phyloP scores from a whole-genome alignment of 768 basidiomycete species.

The Lactifluus piperatus region DNA sequence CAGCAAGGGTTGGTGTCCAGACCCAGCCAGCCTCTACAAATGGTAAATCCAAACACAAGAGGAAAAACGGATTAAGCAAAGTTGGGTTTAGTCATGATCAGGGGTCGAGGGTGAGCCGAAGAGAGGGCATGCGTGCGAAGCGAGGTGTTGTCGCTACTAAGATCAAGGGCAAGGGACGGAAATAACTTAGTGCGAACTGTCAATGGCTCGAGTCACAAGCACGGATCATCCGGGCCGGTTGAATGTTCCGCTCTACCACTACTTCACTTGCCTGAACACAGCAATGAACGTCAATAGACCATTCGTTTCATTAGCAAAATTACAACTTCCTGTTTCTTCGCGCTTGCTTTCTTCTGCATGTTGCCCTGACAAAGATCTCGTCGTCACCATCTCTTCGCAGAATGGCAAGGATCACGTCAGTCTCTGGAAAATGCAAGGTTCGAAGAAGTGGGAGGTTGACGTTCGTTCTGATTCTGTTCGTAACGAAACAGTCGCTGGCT shows the following conservation, averaged over 20 bases:
- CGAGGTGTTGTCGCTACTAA: constrained; percentile 50
- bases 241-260: no score
- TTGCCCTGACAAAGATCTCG: constrained; percentile 79
- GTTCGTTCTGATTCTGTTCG: constrained; percentile 35
- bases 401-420: constrained; percentile 62
- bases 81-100: constrained; percentile 54
- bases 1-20: constrained; percentile 63
- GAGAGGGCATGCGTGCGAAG: constrained; percentile 60
- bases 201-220: no score
- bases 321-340: constrained; percentile 48
- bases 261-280: background rate
- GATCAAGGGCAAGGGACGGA: constrained; percentile 39
- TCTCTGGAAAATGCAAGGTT: constrained; percentile 74
- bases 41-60: constrained; percentile 20
- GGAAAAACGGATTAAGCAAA: constrained; percentile 21
- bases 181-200: background rate
- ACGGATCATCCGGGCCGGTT: constrained; percentile 8
- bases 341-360: constrained; percentile 58
- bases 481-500: constrained; percentile 43
- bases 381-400: constrained; percentile 56
- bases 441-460: constrained; percentile 77
- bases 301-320: constrained; percentile 48
- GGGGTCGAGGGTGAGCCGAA: constrained; percentile 33
- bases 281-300: constrained; percentile 35
- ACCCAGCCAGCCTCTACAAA: constrained; percentile 30